Evolutionary conservation across 2,329 filamentous ascomycete species (phyloP), one percentile per base, ranked within the genome.

Genomic region (Ophiostoma sp.): DNA sequence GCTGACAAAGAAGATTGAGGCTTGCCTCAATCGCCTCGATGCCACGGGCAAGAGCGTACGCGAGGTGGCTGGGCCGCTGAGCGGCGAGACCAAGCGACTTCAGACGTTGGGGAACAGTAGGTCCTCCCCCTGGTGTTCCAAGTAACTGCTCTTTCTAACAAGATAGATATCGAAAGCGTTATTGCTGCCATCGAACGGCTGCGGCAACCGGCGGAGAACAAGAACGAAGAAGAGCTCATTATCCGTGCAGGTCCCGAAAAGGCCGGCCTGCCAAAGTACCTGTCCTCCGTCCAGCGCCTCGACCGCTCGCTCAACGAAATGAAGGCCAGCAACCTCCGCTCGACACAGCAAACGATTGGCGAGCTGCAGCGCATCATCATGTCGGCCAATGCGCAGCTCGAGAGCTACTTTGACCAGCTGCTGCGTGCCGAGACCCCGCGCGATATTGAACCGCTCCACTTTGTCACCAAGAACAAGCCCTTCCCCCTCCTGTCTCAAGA

Each of bases 1-100:
- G 79, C 88, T 98, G 80, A 97, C 94, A 42, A 97, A 96, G 85
- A 97, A 97, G 85, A 98, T 99, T 72, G 93, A 97, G 82, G 92
- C 93, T 36, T 97, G 93, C 70, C 87, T 98, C 77, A 89, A 90
- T 50, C 89, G 95, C 72, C 86, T 99, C 45, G 94, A 98, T 78
- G 90, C 91, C 50, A 97, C 93, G 71, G 96, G 95, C 22, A 94
- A 94, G 83, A 95, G 92, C 74, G 94, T 98, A 25, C 92, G 94
- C 79, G 93, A 97, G 79, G 95, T 97, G 12, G 94, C 97, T 72
- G 94, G 94, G 0, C 96, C 96, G 9, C 91, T 99, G 57, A 97
- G 95, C 80, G 93, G 92, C 78, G 97, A 98, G 82, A 98, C 96
- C 0, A 93, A 94, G 82, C 92, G 91, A 75, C 87, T 98, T 28